A percentile compares a stretch with the other conserved stretches of the same genome.
Evolutionary conservation across 2,329 filamentous ascomycete genomes (phyloP).

Genomic region (Colletotrichum sansevieriae): DNA sequence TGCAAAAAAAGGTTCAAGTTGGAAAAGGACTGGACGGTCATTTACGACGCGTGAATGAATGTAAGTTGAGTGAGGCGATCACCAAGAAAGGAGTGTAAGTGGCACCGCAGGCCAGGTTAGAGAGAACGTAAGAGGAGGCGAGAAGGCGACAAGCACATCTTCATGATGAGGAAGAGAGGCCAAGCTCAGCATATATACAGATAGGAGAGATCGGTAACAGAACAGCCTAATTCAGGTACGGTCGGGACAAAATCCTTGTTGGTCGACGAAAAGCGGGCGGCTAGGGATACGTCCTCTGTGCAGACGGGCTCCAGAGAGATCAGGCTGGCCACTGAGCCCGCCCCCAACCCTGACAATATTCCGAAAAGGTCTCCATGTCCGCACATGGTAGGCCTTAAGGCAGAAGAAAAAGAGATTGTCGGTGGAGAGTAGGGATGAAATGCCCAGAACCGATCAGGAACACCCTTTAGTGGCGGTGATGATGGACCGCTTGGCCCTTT

Average conservation of each 20-base stretch:
- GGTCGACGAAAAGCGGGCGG: constrained; percentile 7
- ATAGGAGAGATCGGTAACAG: not conserved
- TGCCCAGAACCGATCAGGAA: constrained; percentile 31
- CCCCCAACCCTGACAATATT: constrained; percentile 12
- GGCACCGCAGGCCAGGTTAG: constrained; percentile 31
- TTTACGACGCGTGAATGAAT: constrained; percentile 16
- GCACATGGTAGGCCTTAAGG: constrained; percentile 9
- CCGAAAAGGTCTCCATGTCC: constrained; percentile 7
- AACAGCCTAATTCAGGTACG: not conserved
- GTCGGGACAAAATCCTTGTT: constrained; percentile 4
- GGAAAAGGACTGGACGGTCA: constrained; percentile 13
- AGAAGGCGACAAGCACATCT: constrained; percentile 8
- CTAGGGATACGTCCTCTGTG: constrained; percentile 18
- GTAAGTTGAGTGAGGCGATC: constrained; percentile 12
- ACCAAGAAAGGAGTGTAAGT: constrained; percentile 37
- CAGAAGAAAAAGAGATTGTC: constrained; percentile 14
- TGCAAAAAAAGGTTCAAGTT: not conserved
- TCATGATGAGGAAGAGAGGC: constrained; percentile 3
- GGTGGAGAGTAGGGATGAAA: constrained; percentile 35
- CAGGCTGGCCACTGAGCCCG: constrained; percentile 9
- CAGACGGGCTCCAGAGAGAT: constrained; percentile 1
- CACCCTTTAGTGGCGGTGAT: constrained; percentile 22
- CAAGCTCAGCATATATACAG: constrained; percentile 19
- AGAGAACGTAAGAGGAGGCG: constrained; percentile 10
- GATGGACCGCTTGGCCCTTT: constrained; percentile 14